Evolutionary conservation across 768 basidiomycete species (phyloP).

Genomic region (Hypsizygus marmoreus): DNA sequence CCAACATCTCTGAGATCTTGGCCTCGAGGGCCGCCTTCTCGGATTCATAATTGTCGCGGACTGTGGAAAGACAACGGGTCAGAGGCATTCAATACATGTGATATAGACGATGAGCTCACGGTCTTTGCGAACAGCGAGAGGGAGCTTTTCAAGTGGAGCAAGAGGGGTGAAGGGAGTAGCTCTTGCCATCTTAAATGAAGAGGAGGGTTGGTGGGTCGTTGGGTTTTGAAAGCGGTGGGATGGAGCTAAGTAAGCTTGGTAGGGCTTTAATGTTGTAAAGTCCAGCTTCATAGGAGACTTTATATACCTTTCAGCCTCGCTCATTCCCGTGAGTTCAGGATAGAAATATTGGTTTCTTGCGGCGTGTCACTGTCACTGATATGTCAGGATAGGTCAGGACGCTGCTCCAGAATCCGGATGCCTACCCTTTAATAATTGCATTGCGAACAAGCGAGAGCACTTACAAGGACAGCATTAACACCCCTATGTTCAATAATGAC

Average conservation of each 20-base stretch:
- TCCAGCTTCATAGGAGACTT: background rate
- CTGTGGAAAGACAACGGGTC: no score
- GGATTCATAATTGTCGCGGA: slow-evolving; percentile 40
- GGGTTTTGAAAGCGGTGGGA: background rate
- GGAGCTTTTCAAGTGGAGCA: slow-evolving; percentile 22
- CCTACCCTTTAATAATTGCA: background rate
- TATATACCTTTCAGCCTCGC: background rate
- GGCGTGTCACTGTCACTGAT: background rate
- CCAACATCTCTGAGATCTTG: slow-evolving; percentile 30
- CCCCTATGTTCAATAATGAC: background rate
- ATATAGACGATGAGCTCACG: slow-evolving; percentile 8
- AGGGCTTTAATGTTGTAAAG: background rate
- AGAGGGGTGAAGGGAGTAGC: slow-evolving; percentile 16
- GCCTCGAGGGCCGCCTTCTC: slow-evolving; percentile 35
- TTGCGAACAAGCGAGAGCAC: background rate
- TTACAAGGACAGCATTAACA: background rate
- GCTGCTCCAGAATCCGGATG: no score
- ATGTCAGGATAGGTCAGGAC: slow-evolving; percentile 4
- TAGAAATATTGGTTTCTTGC: background rate
- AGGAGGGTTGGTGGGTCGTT: no score
- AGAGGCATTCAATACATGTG: no score
- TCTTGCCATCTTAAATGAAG: slow-evolving; percentile 13
- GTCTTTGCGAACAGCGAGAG: slow-evolving; percentile 24
- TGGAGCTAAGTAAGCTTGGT: background rate
- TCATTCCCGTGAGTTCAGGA: background rate